phyloP scores from a whole-genome alignment of 305 asterid genomes.

The Solanum hybrid region DNA sequence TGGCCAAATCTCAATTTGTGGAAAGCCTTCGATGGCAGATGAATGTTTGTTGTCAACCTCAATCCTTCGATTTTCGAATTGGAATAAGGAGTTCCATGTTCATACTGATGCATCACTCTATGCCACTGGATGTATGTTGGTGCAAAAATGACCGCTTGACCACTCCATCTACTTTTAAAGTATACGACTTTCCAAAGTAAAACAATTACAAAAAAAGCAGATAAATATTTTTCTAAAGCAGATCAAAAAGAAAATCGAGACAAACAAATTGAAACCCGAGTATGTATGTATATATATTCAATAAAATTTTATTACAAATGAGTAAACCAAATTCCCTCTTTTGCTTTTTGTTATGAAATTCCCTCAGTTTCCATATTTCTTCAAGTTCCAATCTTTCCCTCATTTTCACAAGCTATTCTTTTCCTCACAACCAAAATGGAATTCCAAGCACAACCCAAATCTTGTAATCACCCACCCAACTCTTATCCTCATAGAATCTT shows the following conservation, averaged over 20 bases:
- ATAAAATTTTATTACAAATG: not conserved
- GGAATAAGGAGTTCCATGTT: not conserved
- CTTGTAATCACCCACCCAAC: slow-evolving; percentile 51
- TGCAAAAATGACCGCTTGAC: fast-evolving
- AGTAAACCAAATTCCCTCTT: not conserved
- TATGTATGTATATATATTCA: not conserved
- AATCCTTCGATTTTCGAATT: not conserved
- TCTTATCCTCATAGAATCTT: slow-evolving; percentile 55
- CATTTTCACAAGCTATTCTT: not conserved
- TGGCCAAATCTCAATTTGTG: not conserved
- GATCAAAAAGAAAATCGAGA: fast-evolving
- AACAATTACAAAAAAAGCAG: not conserved
- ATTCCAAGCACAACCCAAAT: slow-evolving; percentile 35
- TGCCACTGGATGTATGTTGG: not conserved
- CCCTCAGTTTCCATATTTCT: not conserved
- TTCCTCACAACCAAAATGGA: slow-evolving; percentile 31
- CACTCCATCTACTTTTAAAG: not conserved
- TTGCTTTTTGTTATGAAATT: not conserved
- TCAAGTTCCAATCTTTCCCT: not conserved
- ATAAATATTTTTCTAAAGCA: not conserved
- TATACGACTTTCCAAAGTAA: not conserved
- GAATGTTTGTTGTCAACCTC: fast-evolving
- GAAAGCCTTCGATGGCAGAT: fast-evolving
- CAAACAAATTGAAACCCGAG: not conserved
- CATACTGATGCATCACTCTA: fast-evolving